These are phyloP conservation scores for Neoascochyta sp. DNA, from an alignment of 2,329 filamentous ascomycete species.

Conservation along the genomic window DNA sequence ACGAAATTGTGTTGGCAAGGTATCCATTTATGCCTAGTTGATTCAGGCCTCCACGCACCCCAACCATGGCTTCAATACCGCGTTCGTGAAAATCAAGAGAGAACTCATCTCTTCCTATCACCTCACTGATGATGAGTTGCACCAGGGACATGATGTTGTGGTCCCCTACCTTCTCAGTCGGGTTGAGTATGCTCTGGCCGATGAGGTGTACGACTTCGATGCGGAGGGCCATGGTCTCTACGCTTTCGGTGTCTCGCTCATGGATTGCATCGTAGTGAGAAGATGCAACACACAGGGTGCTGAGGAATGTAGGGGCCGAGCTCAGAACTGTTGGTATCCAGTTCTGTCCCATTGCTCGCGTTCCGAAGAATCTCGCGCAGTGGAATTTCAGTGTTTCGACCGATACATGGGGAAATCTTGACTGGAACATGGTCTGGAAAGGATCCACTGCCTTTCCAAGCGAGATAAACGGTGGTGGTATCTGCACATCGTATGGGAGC, in stretches of 20 bases:
- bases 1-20: conserved; percentile 31
- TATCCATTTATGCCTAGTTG: conserved; percentile 29
- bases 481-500: conserved; percentile 19
- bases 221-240: conserved; percentile 29
- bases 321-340: conserved; percentile 37
- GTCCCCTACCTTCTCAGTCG: conserved; percentile 23
- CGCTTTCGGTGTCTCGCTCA: conserved; percentile 21
- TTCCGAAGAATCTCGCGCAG: conserved; percentile 35
- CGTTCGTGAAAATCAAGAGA: conserved; percentile 23
- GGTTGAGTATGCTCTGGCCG: conserved; percentile 21
- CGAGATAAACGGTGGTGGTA: conserved; percentile 19
- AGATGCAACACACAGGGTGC: conserved; percentile 36
- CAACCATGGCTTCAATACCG: conserved; percentile 32
- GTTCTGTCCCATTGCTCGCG: conserved; percentile 26
- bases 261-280: conserved; percentile 32
- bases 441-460: conserved; percentile 34
- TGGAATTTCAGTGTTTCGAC: conserved; percentile 35
- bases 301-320: conserved; percentile 35
- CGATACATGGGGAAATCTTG: conserved; percentile 24
- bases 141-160: conserved; percentile 36
- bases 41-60: conserved; percentile 32
- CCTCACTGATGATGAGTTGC: conserved; percentile 35
- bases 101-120: conserved; percentile 26
- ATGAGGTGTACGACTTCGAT: conserved; percentile 37
- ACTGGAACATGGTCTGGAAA: conserved; percentile 35